Conservation (phyloP, 2,329 filamentous ascomycete genomes). For the Aspergillus sp. region DNA sequence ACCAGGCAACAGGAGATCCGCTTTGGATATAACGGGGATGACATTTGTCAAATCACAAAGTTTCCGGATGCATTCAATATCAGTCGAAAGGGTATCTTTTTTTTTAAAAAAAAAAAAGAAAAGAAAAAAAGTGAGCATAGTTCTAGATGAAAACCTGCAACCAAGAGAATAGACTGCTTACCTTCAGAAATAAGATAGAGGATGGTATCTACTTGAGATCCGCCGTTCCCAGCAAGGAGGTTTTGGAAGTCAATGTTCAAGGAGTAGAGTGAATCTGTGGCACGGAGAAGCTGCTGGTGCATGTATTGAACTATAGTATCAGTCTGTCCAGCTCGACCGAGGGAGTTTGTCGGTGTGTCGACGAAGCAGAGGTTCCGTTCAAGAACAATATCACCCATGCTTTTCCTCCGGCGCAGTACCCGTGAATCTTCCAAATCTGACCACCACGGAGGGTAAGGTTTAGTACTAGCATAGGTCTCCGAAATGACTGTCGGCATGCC, state of each 20-base stretch:
- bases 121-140: slow-evolving; percentile 8
- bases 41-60: slow-evolving; percentile 75
- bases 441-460: slow-evolving; percentile 87
- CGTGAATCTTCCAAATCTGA: slow-evolving; percentile 67
- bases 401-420: slow-evolving; percentile 60
- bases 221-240: slow-evolving; percentile 75
- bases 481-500: slow-evolving; percentile 39
- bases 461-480: slow-evolving; percentile 75
- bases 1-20: slow-evolving; percentile 62
- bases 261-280: slow-evolving; percentile 57
- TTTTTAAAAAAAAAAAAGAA: too few relatives aligned
- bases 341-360: slow-evolving; percentile 65
- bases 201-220: slow-evolving; percentile 76
- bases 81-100: slow-evolving; percentile 57
- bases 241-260: slow-evolving; percentile 70
- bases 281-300: slow-evolving; percentile 62
- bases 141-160: not conserved
- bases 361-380: slow-evolving; percentile 94
- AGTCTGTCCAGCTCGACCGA: slow-evolving; percentile 50
- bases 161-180: slow-evolving; percentile 37
- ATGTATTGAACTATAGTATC: slow-evolving; percentile 66
- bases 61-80: slow-evolving; percentile 67
- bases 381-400: slow-evolving; percentile 69
- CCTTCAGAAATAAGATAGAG: slow-evolving; percentile 75
- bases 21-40: slow-evolving; percentile 73